Conservation (phyloP, 2,329 filamentous ascomycete species). For the Taxawa tesnikishii region DNA sequence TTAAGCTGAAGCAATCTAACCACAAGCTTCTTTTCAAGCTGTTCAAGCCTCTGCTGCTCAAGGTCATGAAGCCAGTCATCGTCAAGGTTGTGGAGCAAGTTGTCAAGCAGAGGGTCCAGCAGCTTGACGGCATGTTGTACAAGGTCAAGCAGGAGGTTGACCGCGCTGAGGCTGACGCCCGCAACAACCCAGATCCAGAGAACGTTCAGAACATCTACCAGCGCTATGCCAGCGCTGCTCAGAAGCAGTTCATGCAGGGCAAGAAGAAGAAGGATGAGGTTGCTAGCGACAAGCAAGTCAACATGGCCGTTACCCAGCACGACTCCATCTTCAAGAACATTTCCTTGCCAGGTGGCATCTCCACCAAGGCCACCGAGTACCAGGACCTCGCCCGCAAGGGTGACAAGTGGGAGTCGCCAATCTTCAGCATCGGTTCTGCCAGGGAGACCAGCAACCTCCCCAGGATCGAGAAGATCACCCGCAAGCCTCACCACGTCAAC, state of each 20-base stretch:
- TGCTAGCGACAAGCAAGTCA: conserved; percentile 58
- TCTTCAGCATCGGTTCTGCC: conserved; percentile 79
- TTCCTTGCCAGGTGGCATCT: conserved; percentile 75
- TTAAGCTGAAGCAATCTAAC: conserved; percentile 89
- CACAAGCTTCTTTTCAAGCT: conserved; percentile 83
- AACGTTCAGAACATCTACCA: conserved; percentile 73
- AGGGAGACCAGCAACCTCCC: conserved; percentile 63
- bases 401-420: conserved; percentile 85
- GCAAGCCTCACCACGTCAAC: conserved; percentile 44
- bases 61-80: conserved; percentile 69
- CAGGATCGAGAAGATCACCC: conserved; percentile 36
- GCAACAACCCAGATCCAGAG: conserved; percentile 52
- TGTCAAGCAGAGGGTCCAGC: conserved; percentile 69
- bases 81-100: conserved; percentile 83
- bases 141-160: conserved; percentile 75
- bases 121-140: conserved; percentile 61
- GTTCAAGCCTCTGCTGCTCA: conserved; percentile 79
- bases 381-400: conserved; percentile 77
- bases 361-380: conserved; percentile 88
- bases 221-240: conserved; percentile 65
- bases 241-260: conserved; percentile 60
- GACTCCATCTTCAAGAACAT: conserved; percentile 90
- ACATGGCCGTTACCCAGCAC: conserved; percentile 73
- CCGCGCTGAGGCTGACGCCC: conserved; percentile 52
- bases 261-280: conserved; percentile 61